Percentiles rank a stretch among this genome's conserved stretches.
Evolutionary conservation across 805 yeast genomes (phyloP).

Genomic region (Yarrowia sp.): DNA sequence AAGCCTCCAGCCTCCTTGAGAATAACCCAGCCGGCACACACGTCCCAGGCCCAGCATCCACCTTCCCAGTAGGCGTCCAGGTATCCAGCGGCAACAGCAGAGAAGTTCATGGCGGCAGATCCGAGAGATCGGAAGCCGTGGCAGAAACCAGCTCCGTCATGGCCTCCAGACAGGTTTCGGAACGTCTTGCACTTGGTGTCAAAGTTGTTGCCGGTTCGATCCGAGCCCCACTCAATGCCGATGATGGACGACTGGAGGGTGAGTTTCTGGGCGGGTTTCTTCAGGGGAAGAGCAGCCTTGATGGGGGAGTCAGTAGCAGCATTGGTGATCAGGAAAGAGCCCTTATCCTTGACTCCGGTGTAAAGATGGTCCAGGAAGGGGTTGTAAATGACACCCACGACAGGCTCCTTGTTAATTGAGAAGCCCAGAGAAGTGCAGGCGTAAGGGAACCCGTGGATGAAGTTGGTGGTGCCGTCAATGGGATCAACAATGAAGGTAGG

Average conservation of each 20-base stretch:
- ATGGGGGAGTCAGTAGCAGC: slow-evolving; percentile 6
- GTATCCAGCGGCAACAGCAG: slow-evolving; percentile 57
- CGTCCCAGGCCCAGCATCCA: slow-evolving; percentile 70
- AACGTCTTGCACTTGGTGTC: slow-evolving; percentile 51
- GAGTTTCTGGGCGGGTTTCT: slow-evolving; percentile 40
- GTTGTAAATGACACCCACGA: slow-evolving; percentile 65
- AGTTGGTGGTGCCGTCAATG: slow-evolving; percentile 65
- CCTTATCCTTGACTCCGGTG: slow-evolving; percentile 55
- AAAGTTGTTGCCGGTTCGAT: slow-evolving; percentile 52
- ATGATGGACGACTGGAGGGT: slow-evolving; percentile 52
- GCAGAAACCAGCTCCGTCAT: slow-evolving; percentile 53
- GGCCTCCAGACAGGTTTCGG: slow-evolving; percentile 44
- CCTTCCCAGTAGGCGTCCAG: slow-evolving; percentile 68
- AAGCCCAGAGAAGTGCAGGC: slow-evolving; percentile 63
- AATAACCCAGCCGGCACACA: slow-evolving; percentile 66
- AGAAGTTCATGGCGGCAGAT: slow-evolving; percentile 62
- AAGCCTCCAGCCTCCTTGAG: slow-evolving; percentile 58
- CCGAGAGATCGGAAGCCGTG: slow-evolving; percentile 65
- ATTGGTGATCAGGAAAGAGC: slow-evolving; percentile 52
- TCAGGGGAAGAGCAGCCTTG: slow-evolving; percentile 40
- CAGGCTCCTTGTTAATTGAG: slow-evolving; percentile 48
- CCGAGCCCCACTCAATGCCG: slow-evolving; percentile 63
- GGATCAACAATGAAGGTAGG: slow-evolving; percentile 68
- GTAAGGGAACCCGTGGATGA: slow-evolving; percentile 60
- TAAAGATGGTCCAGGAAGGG: slow-evolving; percentile 55